Evolutionary conservation across 768 basidiomycete species (phyloP), one percentile per base, ranked within the genome.

Genomic region (Lanmaoa rubissima): DNA sequence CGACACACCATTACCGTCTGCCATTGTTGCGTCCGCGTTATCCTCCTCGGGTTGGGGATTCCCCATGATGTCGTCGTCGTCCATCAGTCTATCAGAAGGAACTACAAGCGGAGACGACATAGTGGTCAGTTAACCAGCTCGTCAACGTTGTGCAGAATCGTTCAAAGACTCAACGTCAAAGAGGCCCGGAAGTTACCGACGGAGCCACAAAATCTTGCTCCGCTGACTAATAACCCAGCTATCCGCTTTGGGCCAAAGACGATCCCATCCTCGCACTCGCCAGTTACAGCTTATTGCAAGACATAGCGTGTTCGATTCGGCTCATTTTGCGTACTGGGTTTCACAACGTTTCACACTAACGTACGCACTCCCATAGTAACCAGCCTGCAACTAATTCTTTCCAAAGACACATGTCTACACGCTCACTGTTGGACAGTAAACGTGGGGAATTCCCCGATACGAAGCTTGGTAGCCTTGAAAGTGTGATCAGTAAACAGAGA

Each of bases 31-130:
- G 67, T 85, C 85, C 39, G 77, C 83, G 52, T 82, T 84, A 36
- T 79, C 83, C 51, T 82, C 85, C 51, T 77, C 85, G 24, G 67
- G 70, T 32, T 67, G 71, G 0, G 61, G 78, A 31, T 79, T 76
- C 4, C 76, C 80, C 88, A 90, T 89, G 24, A 79, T 78, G 61
- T 86, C 84, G 65, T 89, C 85, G 51, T 77, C 76, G 39, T 75
- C 74, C 45, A 69, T 65, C 36, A 61, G 61, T 42, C 64, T 68
- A 48, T 63, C 68, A 50, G 66, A 68, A 56, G 69, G 69, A 45
- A 77, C 78, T 49, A 71, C 72, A 57, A 68, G 69, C 40, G 80
- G 78, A 54, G 85, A 85, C 58, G 83, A 76, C 86, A 88, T 87
- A 72, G 63, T 76, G 60, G 69, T 62, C 51, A 58, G 54, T 60